Evolutionary conservation across 306 rosid species (phyloP), one percentile per base, ranked within the genome.

Genomic region (Quercus gilva): DNA sequence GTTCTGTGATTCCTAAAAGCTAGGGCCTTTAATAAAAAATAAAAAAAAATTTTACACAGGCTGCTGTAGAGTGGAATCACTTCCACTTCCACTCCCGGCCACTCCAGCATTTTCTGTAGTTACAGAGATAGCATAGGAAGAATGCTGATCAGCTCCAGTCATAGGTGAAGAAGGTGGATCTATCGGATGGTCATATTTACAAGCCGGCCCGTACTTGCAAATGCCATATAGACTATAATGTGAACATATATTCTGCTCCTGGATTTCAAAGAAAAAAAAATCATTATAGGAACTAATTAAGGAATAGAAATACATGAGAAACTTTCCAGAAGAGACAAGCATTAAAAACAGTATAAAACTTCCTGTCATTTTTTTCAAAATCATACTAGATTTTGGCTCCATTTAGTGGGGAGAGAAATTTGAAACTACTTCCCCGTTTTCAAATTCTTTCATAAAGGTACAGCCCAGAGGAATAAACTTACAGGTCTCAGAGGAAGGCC

Each of bases 401-500:
- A 29, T 14, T n/a, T 3, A 20, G 5, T 13, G 43, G 5, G 10
- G 19, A 63, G 14, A 17, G 17, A 29, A 63, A 64, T 11, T 13
- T 5, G 7, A 13, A 12, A 23, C 69, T 64, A 68, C 52, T 15
- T 58, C 49, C 45, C 19, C 28, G 35, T 19, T 25, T 43, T 65
- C 57, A 1, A 55, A 33, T 37, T 57, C 37, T 26, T 37, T 71
- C 25, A 58, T 13, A 33, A 4, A 41, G 28, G 71, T 70, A 73
- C 71, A 60, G 78, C 51, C 20, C 73, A 74, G 69, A 61, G 74
- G 60, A 26, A 76, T 45, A 49, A 79, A 70, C 97, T 93, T 87
- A 96, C 97, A 57, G 99, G 97, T 90, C 96, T 90, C 87, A 96
- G 77, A 78, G 99, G 99, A 76, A 93, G 91, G 75, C 98, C 99